These are phyloP conservation scores for Triticum timopheevii DNA, from an alignment of 176 grass and related monocot genomes.

Conservation along the genomic window DNA sequence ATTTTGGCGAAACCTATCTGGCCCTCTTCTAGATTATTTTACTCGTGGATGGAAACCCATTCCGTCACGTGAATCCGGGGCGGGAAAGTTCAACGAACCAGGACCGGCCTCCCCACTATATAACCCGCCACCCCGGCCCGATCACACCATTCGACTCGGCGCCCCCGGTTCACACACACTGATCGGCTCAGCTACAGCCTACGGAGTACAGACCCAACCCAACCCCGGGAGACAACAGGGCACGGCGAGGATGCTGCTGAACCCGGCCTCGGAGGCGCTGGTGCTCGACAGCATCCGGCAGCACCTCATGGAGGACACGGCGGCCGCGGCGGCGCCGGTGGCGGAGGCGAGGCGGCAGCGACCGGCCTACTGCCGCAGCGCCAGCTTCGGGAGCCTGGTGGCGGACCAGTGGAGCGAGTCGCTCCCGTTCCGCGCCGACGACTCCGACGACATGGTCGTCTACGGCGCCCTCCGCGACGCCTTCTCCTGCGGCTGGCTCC, in stretches of 20 bases:
- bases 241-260: slow-evolving; percentile 20
- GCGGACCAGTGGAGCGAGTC: slow-evolving; percentile 58
- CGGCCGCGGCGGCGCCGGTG: not conserved
- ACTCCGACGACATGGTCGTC: slow-evolving; percentile 94
- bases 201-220: no score
- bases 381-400: slow-evolving; percentile 81
- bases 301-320: slow-evolving; percentile 59
- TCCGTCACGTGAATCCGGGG: slow-evolving; percentile 48
- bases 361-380: slow-evolving; percentile 25
- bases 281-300: slow-evolving; percentile 53
- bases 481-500: slow-evolving; percentile 67
- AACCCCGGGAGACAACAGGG: not conserved
- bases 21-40: not conserved
- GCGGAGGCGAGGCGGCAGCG: not conserved
- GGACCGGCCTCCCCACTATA: slow-evolving; percentile 37
- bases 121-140: slow-evolving; percentile 3
- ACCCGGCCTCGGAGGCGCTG: slow-evolving; percentile 38
- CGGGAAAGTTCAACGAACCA: slow-evolving; percentile 71
- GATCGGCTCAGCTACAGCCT: not conserved
- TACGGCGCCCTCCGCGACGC: slow-evolving; percentile 67
- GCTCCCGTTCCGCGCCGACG: slow-evolving; percentile 77
- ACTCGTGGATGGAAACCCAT: not conserved
- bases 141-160: slow-evolving; percentile 23
- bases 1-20: not conserved
- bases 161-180: slow-evolving; percentile 7